Percentiles rank a stretch among this genome's conserved stretches.
Evolutionary conservation across 208 protist genomes (phyloP).

Genomic region (Trichomonas tenax): DNA sequence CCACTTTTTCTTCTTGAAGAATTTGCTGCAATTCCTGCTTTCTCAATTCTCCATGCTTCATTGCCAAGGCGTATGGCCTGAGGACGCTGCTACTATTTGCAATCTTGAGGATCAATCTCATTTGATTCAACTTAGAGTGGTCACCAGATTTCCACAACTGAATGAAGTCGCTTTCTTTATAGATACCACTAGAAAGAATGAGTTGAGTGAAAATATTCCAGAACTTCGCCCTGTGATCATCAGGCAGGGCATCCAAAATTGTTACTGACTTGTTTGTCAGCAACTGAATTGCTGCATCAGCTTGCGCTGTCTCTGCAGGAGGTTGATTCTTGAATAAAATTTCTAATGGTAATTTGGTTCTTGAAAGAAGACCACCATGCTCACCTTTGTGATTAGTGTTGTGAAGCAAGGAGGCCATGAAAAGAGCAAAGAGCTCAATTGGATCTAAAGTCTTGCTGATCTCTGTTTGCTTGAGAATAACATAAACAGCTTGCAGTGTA

Average conservation of each 20-base stretch:
- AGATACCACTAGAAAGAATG: not conserved
- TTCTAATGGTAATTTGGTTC: not conserved
- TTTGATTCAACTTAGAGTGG: not conserved
- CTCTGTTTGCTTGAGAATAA: not conserved
- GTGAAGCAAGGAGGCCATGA: not conserved
- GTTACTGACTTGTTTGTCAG: not conserved
- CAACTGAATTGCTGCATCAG: not conserved
- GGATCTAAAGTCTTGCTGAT: not conserved
- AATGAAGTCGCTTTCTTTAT: not conserved
- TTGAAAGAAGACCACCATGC: not conserved
- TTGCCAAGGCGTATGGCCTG: not conserved
- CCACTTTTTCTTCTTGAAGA: not conserved
- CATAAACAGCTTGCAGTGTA: not conserved
- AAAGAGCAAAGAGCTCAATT: not conserved
- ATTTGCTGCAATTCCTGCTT: not conserved
- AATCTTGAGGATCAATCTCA: not conserved
- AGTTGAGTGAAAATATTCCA: conserved; percentile 2
- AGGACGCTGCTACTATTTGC: not conserved
- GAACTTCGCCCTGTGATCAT: not conserved
- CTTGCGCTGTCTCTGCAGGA: not conserved
- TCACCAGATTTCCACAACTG: conserved; percentile 9
- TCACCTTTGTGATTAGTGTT: not conserved
- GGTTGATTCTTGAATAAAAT: conserved; percentile 16
- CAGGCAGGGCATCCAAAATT: not conserved
- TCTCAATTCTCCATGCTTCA: not conserved